Percentiles rank a stretch among this genome's conserved stretches.
Evolutionary conservation across 2,329 filamentous ascomycete species (phyloP).

Genomic region (Arthrobotrys pseudoclavata): DNA sequence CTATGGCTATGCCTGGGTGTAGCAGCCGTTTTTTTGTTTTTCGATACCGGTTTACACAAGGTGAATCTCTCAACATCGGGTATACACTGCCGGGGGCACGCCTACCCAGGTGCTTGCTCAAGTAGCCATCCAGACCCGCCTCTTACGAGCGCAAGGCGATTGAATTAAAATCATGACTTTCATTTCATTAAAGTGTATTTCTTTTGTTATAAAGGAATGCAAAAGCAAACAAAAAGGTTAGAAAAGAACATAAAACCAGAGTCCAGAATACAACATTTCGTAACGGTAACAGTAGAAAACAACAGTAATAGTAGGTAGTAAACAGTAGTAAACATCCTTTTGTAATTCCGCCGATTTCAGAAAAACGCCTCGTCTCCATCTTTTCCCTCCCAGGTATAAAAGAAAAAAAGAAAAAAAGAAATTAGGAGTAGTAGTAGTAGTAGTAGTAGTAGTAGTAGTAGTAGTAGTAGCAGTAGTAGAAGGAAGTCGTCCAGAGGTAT

Average conservation of each 20-base stretch:
- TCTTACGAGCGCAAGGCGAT: too few species aligned
- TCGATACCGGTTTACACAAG: not conserved
- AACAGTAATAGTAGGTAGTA: not conserved
- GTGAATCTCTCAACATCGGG: not conserved
- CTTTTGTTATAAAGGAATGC: not conserved
- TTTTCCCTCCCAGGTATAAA: not conserved
- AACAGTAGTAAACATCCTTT: not conserved
- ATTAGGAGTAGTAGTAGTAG: not conserved
- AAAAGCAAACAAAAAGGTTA: not conserved
- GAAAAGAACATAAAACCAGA: not conserved
- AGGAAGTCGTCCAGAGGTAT: not conserved
- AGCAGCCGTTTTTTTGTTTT: not conserved
- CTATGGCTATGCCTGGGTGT: not conserved
- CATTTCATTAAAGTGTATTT: not conserved
- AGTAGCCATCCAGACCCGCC: too few species aligned
- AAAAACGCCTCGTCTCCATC: not conserved
- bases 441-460: not conserved
- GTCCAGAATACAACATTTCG: not conserved
- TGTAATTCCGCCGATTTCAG: not conserved
- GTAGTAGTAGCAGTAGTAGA: not conserved
- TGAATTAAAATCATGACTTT: constrained; percentile 2
- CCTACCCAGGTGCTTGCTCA: too few species aligned
- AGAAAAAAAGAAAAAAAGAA: not conserved
- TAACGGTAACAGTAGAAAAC: not conserved
- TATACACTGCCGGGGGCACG: too few species aligned